These are phyloP conservation scores for Solanum chacoense DNA, from an alignment of 305 asterid species.

Conservation along the genomic window DNA sequence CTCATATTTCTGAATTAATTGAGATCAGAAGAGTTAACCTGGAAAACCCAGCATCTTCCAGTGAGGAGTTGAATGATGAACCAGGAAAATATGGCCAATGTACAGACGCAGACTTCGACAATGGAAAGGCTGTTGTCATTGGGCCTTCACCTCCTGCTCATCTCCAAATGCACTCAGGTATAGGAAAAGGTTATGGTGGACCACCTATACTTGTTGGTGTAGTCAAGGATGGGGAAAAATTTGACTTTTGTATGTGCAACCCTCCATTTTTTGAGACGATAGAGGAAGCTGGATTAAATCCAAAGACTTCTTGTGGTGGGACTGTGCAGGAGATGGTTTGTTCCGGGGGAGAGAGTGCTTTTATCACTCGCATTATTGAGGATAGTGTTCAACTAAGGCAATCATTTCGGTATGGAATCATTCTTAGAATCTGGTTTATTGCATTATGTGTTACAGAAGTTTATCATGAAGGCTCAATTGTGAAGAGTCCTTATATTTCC, in stretches of 20 bases:
- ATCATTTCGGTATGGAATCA: constrained; percentile 40
- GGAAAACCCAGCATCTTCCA: constrained; percentile 4
- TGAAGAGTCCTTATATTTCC: neutral
- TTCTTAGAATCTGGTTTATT: neutral
- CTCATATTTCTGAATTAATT: constrained; percentile 54
- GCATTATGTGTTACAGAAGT: neutral
- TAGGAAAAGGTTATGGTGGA: constrained; percentile 21
- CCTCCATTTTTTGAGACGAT: constrained; percentile 92
- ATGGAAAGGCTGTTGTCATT: constrained; percentile 1
- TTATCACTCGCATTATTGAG: constrained; percentile 62
- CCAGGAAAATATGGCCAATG: constrained; percentile 9
- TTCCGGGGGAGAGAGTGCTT: constrained; percentile 75
- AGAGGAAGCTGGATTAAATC: constrained; percentile 85
- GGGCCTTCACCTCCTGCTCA: constrained; percentile 12
- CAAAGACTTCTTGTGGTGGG: constrained; percentile 94
- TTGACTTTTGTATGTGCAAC: constrained; percentile 92
- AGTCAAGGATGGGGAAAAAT: constrained; percentile 58
- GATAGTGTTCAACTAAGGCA: constrained; percentile 59
- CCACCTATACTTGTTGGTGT: constrained; percentile 60
- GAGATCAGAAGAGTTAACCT: constrained; percentile 52
- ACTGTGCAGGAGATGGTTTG: constrained; percentile 87
- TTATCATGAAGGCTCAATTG: neutral
- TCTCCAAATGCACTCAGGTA: constrained; percentile 9
- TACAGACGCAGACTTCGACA: constrained; percentile 5
- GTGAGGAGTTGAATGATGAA: constrained; percentile 15